Evolutionary conservation across 345 rosid species (phyloP), one percentile per base, ranked within the genome.

Genomic region (Mallotus nudiflorus): DNA sequence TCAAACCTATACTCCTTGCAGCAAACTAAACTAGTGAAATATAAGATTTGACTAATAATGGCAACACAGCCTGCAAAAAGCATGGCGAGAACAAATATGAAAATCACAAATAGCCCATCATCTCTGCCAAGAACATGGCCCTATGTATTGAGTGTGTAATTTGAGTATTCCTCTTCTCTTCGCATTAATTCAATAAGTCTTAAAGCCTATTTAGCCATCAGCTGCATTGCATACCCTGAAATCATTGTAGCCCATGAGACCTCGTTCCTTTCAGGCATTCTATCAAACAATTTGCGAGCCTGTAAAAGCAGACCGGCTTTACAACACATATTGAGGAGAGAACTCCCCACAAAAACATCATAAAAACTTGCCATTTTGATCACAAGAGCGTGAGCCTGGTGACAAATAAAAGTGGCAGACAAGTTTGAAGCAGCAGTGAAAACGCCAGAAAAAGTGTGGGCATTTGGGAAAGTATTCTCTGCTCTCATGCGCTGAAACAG

Each of bases 261-360:
- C 1, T 87, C 73, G 60, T 90, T 85, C 74, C 86, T 86, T 15
- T 86, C 79, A 20, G 87, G 85, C 91, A 88, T 90, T 67, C 64
- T 64, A 78, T 85, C 89, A 24, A 88, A 88, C 80, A 90, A 70
- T 75, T 80, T 81, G 29, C 84, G 86, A 39, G 87, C 96, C 39
- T 86, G 92, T 19, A 24, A 75, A 2, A 90, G 70, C 3, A 75
- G 51, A 20, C 88, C 85, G 4, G 77, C 82, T 74, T 89, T 91
- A 68, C 93, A 86, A 42, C 89, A 93, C 85, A 89, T 25, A 55
- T 85, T 86, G 20, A 89, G 42, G 56, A 93, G 76, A 18, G 97
- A 89, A 72, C 92, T 91, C 77, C 90, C 96, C 9, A 91, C 93
- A 53, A 89, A 90, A 50, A 93, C 85, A 73, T 93, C 98, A 48